Conservation (phyloP, 1,139 yeast species). For the Kodamaea ohmeri region DNA sequence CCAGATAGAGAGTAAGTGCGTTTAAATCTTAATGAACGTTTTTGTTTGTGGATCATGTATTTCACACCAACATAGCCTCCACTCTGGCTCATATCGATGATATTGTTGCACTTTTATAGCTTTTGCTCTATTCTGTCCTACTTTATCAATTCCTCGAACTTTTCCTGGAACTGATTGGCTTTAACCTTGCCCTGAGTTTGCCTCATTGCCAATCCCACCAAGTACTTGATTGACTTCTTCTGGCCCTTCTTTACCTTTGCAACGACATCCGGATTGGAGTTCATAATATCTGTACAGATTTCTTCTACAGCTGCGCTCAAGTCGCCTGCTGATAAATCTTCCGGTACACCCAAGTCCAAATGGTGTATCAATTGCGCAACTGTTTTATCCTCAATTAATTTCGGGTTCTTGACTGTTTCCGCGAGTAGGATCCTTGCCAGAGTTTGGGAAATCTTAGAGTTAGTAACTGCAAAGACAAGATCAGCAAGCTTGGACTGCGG, state of each 20-base stretch:
- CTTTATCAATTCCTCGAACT: conserved; percentile 33
- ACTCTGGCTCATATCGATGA: not conserved
- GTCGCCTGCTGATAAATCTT: conserved; percentile 30
- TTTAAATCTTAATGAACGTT: no score
- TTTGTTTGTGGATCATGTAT: no score
- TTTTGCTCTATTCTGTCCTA: not conserved
- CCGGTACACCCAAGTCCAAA: conserved; percentile 49
- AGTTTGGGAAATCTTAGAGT: conserved; percentile 32
- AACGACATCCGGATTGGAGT: conserved; percentile 55
- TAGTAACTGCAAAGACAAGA: conserved; percentile 25
- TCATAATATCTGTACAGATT: conserved; percentile 54
- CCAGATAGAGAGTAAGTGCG: not conserved
- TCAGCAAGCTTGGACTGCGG: conserved; percentile 24
- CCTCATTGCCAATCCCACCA: conserved; percentile 86
- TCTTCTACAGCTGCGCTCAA: conserved; percentile 43
- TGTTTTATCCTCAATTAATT: conserved; percentile 25
- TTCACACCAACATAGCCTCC: no score
- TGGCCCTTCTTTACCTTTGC: conserved; percentile 57
- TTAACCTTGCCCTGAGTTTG: conserved; percentile 65
- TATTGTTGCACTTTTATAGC: not conserved
- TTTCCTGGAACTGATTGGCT: conserved; percentile 46
- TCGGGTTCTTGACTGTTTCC: conserved; percentile 52
- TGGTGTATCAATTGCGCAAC: conserved; percentile 50
- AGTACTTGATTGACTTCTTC: conserved; percentile 63
- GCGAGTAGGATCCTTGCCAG: conserved; percentile 65